Percentiles rank a stretch among this genome's conserved stretches.
Evolutionary conservation across 129 eudicot species (phyloP).

Genomic region (Oenanthe sinensis): DNA sequence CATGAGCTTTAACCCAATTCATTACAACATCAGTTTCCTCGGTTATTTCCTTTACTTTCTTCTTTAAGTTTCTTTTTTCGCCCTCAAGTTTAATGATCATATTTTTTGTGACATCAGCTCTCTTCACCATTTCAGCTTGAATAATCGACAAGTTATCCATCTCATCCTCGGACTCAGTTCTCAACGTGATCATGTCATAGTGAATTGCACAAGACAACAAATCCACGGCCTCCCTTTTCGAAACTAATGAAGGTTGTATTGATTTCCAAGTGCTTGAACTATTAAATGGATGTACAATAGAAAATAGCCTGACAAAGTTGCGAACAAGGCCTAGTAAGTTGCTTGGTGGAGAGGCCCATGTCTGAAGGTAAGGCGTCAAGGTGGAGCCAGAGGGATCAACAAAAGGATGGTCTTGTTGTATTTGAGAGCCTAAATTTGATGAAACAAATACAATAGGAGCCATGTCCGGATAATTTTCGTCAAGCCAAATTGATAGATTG

Average conservation of each 20-base stretch:
- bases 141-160: slow-evolving; percentile 22
- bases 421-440: slow-evolving; percentile 15
- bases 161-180: slow-evolving; percentile 24
- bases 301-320: slow-evolving; percentile 40
- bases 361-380: slow-evolving; percentile 34
- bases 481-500: slow-evolving; percentile 46
- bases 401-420: slow-evolving; percentile 39
- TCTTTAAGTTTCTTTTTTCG: slow-evolving; percentile 30
- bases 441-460: slow-evolving; percentile 45
- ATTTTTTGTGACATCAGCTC: slow-evolving; percentile 22
- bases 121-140: slow-evolving; percentile 29
- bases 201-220: slow-evolving; percentile 35
- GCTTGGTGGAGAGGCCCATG: slow-evolving; percentile 31
- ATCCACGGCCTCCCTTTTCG: slow-evolving; percentile 52
- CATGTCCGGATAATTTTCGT: slow-evolving; percentile 45
- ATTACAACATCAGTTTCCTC: slow-evolving; percentile 37
- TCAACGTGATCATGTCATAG: slow-evolving; percentile 32
- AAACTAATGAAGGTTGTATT: slow-evolving; percentile 32
- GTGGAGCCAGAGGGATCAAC: slow-evolving; percentile 45
- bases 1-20: slow-evolving; percentile 41
- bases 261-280: slow-evolving; percentile 3
- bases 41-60: slow-evolving; percentile 18
- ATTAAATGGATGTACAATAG: slow-evolving; percentile 38
- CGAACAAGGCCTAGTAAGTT: slow-evolving; percentile 36
- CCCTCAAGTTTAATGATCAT: slow-evolving; percentile 25